Percentiles rank a stretch among this genome's conserved stretches.
phyloP scores from a whole-genome alignment of 805 yeast species.

The Wickerhamiella azymoides region DNA sequence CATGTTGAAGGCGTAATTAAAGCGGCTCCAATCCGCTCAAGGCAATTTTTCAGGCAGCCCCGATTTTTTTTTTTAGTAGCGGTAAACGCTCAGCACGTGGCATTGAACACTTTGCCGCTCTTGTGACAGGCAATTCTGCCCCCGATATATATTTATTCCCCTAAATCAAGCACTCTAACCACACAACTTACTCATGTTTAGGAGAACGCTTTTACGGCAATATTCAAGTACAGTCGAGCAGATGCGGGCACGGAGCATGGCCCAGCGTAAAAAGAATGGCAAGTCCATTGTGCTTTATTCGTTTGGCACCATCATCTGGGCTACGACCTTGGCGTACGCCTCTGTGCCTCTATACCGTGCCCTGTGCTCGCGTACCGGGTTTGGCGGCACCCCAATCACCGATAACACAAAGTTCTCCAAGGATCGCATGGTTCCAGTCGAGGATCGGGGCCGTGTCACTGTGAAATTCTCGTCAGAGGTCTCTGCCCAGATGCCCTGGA shows the following conservation, averaged over 20 bases:
- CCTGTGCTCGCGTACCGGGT: conserved; percentile 87
- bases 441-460: conserved; percentile 64
- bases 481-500: conserved; percentile 86
- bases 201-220: background rate
- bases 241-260: background rate
- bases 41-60: too few species aligned
- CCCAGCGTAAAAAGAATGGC: background rate
- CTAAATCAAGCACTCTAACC: background rate
- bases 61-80: too few species aligned
- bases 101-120: too few species aligned
- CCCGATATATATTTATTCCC: too few species aligned
- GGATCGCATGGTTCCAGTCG: conserved; percentile 79
- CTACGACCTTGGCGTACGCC: conserved; percentile 56
- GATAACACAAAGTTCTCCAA: conserved; percentile 68
- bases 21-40: too few species aligned
- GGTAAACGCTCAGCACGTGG: too few species aligned
- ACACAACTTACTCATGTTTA: background rate
- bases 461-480: conserved; percentile 88
- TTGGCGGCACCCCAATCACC: conserved; percentile 90
- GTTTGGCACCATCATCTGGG: conserved; percentile 13
- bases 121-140: too few species aligned
- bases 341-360: conserved; percentile 90
- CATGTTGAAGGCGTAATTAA: too few species aligned
- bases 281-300: conserved; percentile 16
- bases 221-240: background rate